Evolutionary conservation across 2,329 filamentous ascomycete genomes (phyloP).

Genomic region (Leptographium radiaticola): DNA sequence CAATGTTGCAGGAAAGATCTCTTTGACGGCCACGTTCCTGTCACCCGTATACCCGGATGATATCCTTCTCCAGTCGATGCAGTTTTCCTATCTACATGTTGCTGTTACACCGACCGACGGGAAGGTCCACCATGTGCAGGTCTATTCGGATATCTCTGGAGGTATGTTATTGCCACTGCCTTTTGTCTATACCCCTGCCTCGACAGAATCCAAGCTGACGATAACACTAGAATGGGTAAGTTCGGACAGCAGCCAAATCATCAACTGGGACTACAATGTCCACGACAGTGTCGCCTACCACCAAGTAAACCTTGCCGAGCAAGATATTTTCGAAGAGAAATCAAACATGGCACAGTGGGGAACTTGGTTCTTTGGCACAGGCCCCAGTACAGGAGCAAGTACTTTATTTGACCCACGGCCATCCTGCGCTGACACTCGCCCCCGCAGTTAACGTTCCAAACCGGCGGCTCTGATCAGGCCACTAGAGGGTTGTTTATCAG

Average conservation of each 20-base stretch:
- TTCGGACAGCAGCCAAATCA: slow-evolving; percentile 40
- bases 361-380: slow-evolving; percentile 61
- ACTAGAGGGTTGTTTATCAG: slow-evolving; percentile 55
- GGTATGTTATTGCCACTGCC: slow-evolving; percentile 28
- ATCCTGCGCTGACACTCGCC: too few species aligned
- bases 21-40: slow-evolving; percentile 56
- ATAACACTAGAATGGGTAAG: slow-evolving; percentile 52
- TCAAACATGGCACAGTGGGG: slow-evolving; percentile 71
- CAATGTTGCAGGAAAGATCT: slow-evolving; percentile 45
- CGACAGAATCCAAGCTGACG: not conserved
- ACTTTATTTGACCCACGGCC: not conserved
- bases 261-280: slow-evolving; percentile 47
- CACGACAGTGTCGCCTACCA: slow-evolving; percentile 46
- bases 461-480: slow-evolving; percentile 45
- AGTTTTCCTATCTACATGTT: slow-evolving; percentile 58
- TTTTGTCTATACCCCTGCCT: not conserved
- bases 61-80: slow-evolving; percentile 51
- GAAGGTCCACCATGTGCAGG: slow-evolving; percentile 46
- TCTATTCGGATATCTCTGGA: slow-evolving; percentile 62
- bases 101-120: slow-evolving; percentile 51
- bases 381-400: slow-evolving; percentile 33
- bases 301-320: slow-evolving; percentile 43
- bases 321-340: slow-evolving; percentile 54
- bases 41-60: slow-evolving; percentile 58
- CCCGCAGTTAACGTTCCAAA: slow-evolving; percentile 51